Evolutionary conservation across 768 basidiomycete species (phyloP).

Genomic region (Macrolepiota fuliginosa): DNA sequence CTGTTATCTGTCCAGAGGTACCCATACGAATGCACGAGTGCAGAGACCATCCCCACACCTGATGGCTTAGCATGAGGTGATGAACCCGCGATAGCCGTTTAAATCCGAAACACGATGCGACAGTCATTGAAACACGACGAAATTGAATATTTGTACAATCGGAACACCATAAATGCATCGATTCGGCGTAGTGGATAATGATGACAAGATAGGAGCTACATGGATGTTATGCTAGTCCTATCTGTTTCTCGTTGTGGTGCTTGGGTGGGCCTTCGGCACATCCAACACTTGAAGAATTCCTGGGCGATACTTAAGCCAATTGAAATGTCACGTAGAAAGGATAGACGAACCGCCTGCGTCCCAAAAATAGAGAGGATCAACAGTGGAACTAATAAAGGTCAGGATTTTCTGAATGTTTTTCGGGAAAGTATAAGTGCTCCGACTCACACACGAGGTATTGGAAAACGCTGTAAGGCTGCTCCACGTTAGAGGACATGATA

Average conservation of each 20-base stretch:
- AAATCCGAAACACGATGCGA: too few species aligned
- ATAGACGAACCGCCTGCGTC: background rate
- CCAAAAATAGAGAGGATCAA: background rate
- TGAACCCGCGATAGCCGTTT: too few species aligned
- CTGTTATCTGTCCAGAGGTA: constrained; percentile 10
- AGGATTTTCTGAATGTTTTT: background rate
- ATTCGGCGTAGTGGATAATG: too few species aligned
- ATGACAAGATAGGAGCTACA: too few species aligned
- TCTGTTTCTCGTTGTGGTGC: background rate
- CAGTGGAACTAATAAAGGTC: background rate
- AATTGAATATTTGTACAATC: too few species aligned
- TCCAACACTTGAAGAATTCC: constrained; percentile 3
- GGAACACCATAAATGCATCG: too few species aligned
- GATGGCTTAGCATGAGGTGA: too few species aligned
- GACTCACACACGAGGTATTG: constrained; percentile 1
- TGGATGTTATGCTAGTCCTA: too few species aligned
- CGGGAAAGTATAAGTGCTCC: too few species aligned
- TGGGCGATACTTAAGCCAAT: background rate
- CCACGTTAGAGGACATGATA: background rate
- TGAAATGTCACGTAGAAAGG: background rate
- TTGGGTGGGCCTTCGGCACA: background rate
- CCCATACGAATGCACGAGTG: constrained; percentile 46
- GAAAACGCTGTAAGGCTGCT: background rate
- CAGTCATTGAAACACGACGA: too few species aligned
- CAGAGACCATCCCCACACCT: constrained; percentile 57